Base-by-base conservation (phyloP, 345 rosid species). In the Euphorbia peplus region DNA sequence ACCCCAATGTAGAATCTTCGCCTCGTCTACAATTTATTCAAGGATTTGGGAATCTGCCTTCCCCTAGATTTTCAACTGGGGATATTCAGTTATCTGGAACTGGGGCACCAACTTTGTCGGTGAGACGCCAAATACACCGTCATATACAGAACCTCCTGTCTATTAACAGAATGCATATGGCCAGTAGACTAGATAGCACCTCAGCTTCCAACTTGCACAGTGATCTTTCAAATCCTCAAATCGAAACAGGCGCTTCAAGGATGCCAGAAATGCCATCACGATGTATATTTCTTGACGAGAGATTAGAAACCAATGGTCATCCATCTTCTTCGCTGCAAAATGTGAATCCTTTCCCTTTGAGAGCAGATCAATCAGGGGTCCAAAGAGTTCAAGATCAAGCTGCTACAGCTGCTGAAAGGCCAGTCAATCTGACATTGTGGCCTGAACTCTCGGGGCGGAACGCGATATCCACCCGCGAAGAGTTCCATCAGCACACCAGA, bases 41-140 rank as follows among this genome's bases (percentile, higher is more conserved):
- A 26, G 87, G 86, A 73, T 46, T 76, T 52, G 89, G 84, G 53
- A 70, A 74, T 76, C 77, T 87, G 74, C 72, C 80, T 7, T 83
- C 98, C 78, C 91, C 98, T 16, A 83, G 97, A 82, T 78, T 88
- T 70, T 73, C 76, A 44, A 68, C 66, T 68, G 82, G 85, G 60
- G 85, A 89, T 74, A 75, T 58, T 70, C 86, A 83, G 68, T 75
- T 77, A 28, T 75, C 87, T 56, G 97, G 92, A 69, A 78, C 83
- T 29, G 92, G 92, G 54, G 92, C 92, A 48, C 75, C 92, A 21
- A 95, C 99, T 16, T 77, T 92, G 56, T 84, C 93, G 1, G 85
- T 86, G 28, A 86, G 99, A 63, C 89, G 99, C 52, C 81, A 85
- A 86, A 78, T 87, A 79, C 92, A 92, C 64, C 90, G 98, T 25